Evolutionary conservation across 2,329 filamentous ascomycete species (phyloP), one percentile per base, ranked within the genome.

Genomic region (Chalara sp.): DNA sequence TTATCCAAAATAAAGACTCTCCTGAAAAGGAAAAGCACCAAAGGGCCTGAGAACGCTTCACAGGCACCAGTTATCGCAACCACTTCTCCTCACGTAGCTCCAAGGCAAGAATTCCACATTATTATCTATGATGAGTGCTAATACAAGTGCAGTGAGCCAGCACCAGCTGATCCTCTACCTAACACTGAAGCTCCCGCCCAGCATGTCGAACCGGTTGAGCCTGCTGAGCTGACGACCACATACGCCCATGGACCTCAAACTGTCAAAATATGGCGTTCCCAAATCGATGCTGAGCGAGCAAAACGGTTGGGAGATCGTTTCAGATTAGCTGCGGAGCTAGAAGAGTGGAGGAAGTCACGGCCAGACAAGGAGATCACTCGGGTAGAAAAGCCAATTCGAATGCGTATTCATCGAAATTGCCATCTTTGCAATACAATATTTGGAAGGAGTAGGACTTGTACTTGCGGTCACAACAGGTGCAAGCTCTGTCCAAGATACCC

Each of bases 381-480:
- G 42, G 78, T 87, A 49, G 83, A 89, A 66, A 89, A 87, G 72
- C 79, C 85, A 10, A 86, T 89, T 58, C 82, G 86, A 52, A 86
- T 91, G 79, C 82, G 87, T 49, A 80, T 90, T 48, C 86, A 87
- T 66, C 81, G 84, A 58, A 84, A 79, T 56, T 96, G 91, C 68
- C 91, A 96, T 69, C 77, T 80, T 58, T 96, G 91, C 72, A 79
- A 83, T 52, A 80, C 84, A 11, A 79, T 79, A 29, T 95, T 92
- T 66, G 84, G 86, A 50, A 68, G 78, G 21, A 80, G 84, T 61
- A 89, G 85, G 70, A 75, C 85, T 53, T 96, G 91, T 69, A 68
- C 80, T 58, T 96, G 91, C 72, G 78, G 86, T 59, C 91, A 96
- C 70, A 74, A 75, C 44, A 81, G 88, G 58, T 96, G 91, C 78